Evolutionary conservation across 2,329 filamentous ascomycete species (phyloP).

Genomic region (Aureobasidium namibiae): DNA sequence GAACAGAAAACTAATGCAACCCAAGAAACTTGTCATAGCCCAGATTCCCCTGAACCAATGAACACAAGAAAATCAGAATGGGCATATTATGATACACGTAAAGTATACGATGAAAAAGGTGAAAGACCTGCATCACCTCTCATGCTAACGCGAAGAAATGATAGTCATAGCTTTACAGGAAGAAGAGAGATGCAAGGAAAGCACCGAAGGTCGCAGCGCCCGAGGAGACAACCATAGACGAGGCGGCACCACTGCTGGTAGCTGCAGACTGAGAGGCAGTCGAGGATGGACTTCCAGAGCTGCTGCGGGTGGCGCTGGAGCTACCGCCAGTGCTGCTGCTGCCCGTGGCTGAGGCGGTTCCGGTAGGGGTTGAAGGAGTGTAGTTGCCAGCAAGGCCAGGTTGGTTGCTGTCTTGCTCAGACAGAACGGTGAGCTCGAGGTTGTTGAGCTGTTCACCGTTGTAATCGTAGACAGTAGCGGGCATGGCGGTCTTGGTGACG

Average conservation of each 20-base stretch:
- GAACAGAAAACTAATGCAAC: background rate
- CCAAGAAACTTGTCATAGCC: background rate
- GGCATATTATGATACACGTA: background rate
- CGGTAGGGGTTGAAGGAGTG: background rate
- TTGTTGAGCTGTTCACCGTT: slow-evolving; percentile 50
- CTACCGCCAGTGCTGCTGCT: background rate
- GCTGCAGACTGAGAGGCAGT: background rate
- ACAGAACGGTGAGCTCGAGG: slow-evolving; percentile 28
- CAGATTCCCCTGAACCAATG: background rate
- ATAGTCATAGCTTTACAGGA: background rate
- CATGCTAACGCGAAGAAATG: background rate
- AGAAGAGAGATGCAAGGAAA: slow-evolving; percentile 5
- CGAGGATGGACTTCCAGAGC: background rate
- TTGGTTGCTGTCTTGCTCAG: slow-evolving; percentile 2
- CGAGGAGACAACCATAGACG: background rate
- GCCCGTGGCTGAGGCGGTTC: background rate
- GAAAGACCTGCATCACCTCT: slow-evolving; percentile 2
- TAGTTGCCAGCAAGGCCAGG: slow-evolving; percentile 8
- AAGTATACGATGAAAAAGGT: background rate
- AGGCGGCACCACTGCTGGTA: background rate
- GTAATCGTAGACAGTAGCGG: slow-evolving; percentile 45
- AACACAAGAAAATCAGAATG: background rate
- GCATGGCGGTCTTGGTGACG: slow-evolving; percentile 46
- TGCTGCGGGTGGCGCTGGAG: background rate
- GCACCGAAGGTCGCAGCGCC: slow-evolving; percentile 1